Conservation (phyloP, 495 filamentous ascomycete species). For the Rostrohypoxylon terebratum region DNA sequence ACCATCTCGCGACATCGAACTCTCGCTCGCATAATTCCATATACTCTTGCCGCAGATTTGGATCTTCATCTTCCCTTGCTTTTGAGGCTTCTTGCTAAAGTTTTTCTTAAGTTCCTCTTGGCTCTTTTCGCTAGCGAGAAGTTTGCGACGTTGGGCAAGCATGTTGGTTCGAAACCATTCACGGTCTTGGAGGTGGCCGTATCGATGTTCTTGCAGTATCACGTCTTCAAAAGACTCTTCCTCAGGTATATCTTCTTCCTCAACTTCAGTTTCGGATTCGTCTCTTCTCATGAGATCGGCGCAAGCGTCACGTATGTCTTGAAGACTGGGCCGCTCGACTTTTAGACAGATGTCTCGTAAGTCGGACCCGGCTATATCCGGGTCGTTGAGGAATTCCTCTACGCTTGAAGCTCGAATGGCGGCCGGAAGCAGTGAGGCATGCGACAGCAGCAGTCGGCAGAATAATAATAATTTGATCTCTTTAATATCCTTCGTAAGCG, state of each 20-base stretch:
- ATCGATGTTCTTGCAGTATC: conserved; percentile 41
- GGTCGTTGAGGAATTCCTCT: conserved; percentile 60
- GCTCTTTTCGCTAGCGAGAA: conserved; percentile 17
- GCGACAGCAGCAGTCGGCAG: conserved; percentile 61
- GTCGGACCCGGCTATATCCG: conserved; percentile 57
- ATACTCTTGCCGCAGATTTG: conserved; percentile 64
- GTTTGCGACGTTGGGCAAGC: conserved; percentile 29
- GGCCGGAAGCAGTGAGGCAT: conserved; percentile 60
- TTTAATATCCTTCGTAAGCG: conserved; percentile 56
- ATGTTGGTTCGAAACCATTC: conserved; percentile 30
- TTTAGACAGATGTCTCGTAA: conserved; percentile 62
- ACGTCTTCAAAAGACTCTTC: conserved; percentile 39
- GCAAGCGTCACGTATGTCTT: conserved; percentile 65
- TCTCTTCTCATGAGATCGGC: conserved; percentile 62
- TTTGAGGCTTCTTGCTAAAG: conserved; percentile 18
- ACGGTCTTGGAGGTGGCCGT: conserved; percentile 39
- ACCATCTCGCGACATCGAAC: conserved; percentile 61
- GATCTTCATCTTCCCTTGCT: conserved; percentile 57
- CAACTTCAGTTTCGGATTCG: conserved; percentile 49
- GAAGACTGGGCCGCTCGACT: conserved; percentile 58
- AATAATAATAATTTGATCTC: conserved; percentile 65
- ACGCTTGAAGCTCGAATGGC: conserved; percentile 58
- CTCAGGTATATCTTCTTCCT: conserved; percentile 33
- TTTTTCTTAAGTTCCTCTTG: conserved; percentile 9
- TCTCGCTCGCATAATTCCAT: conserved; percentile 67